phyloP scores from a whole-genome alignment of 1,284 basidiomycete genomes.

The Vanrija sp. region DNA sequence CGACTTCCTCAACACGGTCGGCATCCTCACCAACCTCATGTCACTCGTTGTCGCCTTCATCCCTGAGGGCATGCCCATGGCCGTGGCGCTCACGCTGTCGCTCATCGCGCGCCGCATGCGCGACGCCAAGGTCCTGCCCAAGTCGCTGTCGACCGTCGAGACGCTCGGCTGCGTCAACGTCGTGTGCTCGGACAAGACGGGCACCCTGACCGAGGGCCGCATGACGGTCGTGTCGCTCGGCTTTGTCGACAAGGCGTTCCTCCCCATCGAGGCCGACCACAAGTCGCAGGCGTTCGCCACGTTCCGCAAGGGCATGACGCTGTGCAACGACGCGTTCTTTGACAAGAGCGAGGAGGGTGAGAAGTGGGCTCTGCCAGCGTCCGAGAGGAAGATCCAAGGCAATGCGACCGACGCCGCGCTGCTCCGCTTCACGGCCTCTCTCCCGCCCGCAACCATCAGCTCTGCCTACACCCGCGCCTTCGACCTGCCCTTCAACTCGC shows the following conservation, averaged over 20 bases:
- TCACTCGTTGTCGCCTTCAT: constrained; percentile 60
- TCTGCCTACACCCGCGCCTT: constrained; percentile 45
- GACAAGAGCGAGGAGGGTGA: constrained; percentile 39
- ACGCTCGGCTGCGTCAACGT: constrained; percentile 59
- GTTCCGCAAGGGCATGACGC: constrained; percentile 21
- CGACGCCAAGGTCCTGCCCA: constrained; percentile 59
- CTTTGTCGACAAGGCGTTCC: constrained; percentile 48
- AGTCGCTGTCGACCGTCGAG: constrained; percentile 59
- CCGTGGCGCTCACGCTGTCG: constrained; percentile 49
- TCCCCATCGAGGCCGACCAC: constrained; percentile 35
- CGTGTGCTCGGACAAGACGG: constrained; percentile 59
- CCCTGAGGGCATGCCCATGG: constrained; percentile 56
- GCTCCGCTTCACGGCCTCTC: constrained; percentile 56
- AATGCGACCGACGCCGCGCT: constrained; percentile 62
- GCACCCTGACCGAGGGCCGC: constrained; percentile 53
- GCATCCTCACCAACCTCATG: constrained; percentile 58
- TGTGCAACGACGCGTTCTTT: constrained; percentile 63
- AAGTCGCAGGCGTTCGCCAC: constrained; percentile 18
- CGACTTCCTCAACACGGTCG: constrained; percentile 57
- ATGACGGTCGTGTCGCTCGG: constrained; percentile 52
- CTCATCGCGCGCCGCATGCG: constrained; percentile 56
- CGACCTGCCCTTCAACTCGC: constrained; percentile 57
- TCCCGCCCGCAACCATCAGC: constrained; percentile 29
- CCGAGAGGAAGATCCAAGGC: constrained; percentile 54
- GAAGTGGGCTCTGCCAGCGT: background rate